Conservation (phyloP, 495 filamentous ascomycete species). For the Tuber microsphaerosporum region DNA sequence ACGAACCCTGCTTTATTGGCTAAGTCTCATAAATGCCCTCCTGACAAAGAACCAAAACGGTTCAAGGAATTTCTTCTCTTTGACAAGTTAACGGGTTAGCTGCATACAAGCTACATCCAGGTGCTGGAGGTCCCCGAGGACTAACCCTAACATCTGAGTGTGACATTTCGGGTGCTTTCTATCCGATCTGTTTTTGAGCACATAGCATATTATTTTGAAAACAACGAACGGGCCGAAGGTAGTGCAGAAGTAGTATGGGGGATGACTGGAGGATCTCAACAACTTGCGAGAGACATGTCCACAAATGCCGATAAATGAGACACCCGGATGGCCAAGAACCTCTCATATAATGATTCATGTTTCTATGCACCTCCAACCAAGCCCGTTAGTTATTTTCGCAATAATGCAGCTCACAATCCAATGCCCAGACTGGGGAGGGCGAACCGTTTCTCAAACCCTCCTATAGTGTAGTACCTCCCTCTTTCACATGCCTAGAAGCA, state of each 20-base stretch:
- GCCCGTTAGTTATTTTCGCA: background rate
- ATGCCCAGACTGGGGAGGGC: background rate
- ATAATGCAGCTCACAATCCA: background rate
- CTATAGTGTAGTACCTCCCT: background rate
- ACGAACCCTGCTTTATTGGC: background rate
- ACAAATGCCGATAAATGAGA: background rate
- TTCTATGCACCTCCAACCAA: background rate
- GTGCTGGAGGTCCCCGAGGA: background rate
- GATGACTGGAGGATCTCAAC: background rate
- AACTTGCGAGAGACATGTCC: background rate
- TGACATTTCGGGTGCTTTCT: background rate
- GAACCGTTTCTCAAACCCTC: background rate
- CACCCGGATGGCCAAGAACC: background rate
- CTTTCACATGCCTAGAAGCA: background rate
- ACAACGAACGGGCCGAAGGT: background rate
- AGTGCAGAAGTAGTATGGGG: background rate
- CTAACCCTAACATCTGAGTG: background rate
- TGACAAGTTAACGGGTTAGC: background rate
- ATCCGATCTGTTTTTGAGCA: background rate
- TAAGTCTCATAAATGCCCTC: background rate
- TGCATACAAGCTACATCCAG: background rate
- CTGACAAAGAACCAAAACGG: background rate
- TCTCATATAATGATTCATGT: background rate
- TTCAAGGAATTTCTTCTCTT: background rate
- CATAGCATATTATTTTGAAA: background rate